phyloP scores from a whole-genome alignment of 257 asterid genomes.

The Cynanchum wilfordii region DNA sequence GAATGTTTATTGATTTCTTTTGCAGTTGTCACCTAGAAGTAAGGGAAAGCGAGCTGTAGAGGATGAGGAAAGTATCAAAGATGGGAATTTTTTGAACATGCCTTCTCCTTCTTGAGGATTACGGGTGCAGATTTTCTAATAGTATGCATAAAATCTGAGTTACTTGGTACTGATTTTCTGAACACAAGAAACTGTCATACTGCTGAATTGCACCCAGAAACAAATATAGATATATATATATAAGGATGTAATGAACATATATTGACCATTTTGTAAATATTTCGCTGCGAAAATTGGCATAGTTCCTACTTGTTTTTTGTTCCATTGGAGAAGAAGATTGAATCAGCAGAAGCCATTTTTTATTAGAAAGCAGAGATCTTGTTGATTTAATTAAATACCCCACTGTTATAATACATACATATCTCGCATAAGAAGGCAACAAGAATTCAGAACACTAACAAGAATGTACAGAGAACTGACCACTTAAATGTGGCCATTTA shows the following conservation, averaged over 20 bases:
- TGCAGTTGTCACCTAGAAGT: constrained; percentile 15
- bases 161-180: not conserved
- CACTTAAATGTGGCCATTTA: not conserved
- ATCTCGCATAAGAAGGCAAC: not conserved
- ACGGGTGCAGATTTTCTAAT: not conserved
- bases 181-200: too few species aligned
- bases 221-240: too few species aligned
- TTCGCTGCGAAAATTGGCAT: not conserved
- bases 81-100: not conserved
- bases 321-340: not conserved
- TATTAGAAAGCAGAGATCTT: not conserved
- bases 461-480: constrained; percentile 20
- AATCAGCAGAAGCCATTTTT: not conserved
- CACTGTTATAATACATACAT: constrained; percentile 1
- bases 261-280: not conserved
- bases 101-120: constrained; percentile 1
- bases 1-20: not conserved
- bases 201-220: not conserved
- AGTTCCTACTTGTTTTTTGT: not conserved
- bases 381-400: not conserved
- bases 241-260: not conserved
- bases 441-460: not conserved
- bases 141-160: not conserved
- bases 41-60: constrained; percentile 16
- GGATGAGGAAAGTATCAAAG: not conserved